Percentiles rank a stretch among this genome's conserved stretches.
These are phyloP conservation scores for Fusarium nurragi DNA, from an alignment of 2,329 filamentous ascomycete species.

Conservation along the genomic window DNA sequence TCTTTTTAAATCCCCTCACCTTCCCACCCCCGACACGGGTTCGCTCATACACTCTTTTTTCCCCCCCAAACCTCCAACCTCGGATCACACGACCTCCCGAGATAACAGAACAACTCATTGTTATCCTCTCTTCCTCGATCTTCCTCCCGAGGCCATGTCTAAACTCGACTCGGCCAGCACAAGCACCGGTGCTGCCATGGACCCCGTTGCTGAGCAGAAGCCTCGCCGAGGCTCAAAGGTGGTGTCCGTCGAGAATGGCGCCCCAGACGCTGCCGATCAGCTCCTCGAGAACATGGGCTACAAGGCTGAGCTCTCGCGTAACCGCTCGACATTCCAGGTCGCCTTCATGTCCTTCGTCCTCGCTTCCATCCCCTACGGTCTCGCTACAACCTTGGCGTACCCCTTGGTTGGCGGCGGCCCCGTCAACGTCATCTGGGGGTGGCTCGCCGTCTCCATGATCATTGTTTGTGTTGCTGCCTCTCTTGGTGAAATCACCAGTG, in stretches of 20 bases:
- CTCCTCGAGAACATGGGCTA: constrained; percentile 72
- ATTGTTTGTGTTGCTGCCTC: constrained; percentile 76
- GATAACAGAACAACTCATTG: too few relatives aligned
- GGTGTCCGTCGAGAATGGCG: constrained; percentile 23
- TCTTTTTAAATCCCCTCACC: constrained; percentile 23
- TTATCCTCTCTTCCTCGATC: too few relatives aligned
- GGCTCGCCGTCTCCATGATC: constrained; percentile 73
- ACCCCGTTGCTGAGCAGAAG: constrained; percentile 43
- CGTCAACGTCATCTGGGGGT: constrained; percentile 77
- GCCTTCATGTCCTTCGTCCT: constrained; percentile 82
- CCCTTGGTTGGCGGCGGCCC: constrained; percentile 73
- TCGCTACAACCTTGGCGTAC: constrained; percentile 75
- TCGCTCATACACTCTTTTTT: neutral
- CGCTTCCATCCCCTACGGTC: constrained; percentile 77
- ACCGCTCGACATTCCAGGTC: constrained; percentile 73
- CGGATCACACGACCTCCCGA: too few relatives aligned
- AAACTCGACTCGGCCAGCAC: constrained; percentile 39
- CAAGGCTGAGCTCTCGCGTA: constrained; percentile 71
- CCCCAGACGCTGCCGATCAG: constrained; percentile 64
- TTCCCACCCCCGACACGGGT: neutral
- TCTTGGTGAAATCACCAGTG: constrained; percentile 77
- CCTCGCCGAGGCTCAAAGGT: constrained; percentile 40
- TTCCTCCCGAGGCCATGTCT: constrained; percentile 21
- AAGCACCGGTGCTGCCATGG: constrained; percentile 29
- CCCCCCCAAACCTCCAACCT: too few relatives aligned